Percentiles rank a stretch among this genome's conserved stretches.
These are phyloP conservation scores for Zygnema circumcarinatum DNA, from an alignment of 139 green algal species.

Conservation along the genomic window DNA sequence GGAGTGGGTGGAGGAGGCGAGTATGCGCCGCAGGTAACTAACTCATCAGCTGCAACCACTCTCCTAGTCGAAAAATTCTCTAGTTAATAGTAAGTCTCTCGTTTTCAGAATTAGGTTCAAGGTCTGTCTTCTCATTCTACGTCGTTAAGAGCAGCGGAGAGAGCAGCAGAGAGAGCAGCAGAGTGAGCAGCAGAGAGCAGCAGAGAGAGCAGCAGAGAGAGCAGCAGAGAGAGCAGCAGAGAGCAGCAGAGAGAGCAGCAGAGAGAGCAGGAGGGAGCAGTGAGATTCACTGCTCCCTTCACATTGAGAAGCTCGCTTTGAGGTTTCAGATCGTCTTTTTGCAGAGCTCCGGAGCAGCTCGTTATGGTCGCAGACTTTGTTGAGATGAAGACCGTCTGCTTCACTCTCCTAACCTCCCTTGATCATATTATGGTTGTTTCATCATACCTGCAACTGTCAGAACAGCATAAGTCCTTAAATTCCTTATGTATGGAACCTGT, in stretches of 20 bases:
- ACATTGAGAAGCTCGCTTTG: too few species aligned
- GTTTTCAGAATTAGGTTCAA: not conserved
- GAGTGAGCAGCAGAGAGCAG: too few species aligned
- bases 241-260: too few species aligned
- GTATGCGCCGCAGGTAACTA: conserved; percentile 60
- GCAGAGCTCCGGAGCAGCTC: too few species aligned
- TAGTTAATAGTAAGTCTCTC: not conserved
- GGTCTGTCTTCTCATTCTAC: not conserved
- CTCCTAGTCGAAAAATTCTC: not conserved
- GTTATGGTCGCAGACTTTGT: not conserved
- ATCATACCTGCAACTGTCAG: not conserved
- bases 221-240: too few species aligned
- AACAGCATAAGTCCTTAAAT: not conserved
- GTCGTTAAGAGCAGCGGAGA: too few species aligned
- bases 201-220: too few species aligned
- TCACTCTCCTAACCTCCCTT: not conserved
- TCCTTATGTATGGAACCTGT: not conserved
- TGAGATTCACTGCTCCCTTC: too few species aligned
- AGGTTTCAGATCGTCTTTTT: too few species aligned
- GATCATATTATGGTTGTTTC: not conserved
- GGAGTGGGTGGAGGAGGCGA: conserved; percentile 59
- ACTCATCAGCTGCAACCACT: not conserved
- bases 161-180: too few species aligned
- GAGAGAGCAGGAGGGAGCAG: too few species aligned
- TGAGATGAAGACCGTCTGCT: not conserved